phyloP scores from a whole-genome alignment of 192 early-diverging fungal genomes.

The Diversispora eburnea region DNA sequence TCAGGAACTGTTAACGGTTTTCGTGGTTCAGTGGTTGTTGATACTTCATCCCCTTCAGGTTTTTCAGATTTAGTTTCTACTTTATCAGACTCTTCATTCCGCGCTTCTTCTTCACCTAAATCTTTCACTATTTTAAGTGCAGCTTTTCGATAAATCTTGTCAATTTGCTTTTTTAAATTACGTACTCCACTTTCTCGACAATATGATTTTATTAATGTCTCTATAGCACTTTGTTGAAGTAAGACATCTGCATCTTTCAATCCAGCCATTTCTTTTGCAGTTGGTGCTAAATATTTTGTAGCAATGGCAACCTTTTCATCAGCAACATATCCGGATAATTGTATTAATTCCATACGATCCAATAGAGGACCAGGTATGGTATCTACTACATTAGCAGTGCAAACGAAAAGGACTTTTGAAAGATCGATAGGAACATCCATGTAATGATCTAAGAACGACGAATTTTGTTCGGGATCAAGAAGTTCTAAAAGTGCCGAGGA shows the following conservation, averaged over 20 bases:
- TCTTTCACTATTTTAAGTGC: constrained; percentile 81
- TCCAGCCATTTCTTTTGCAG: constrained; percentile 78
- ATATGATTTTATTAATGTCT: constrained; percentile 82
- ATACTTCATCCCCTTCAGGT: constrained; percentile 17
- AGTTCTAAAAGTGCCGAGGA: constrained; percentile 95
- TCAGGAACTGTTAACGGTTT: constrained; percentile 47
- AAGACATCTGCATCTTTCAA: constrained; percentile 68
- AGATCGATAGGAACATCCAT: constrained; percentile 98
- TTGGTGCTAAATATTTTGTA: constrained; percentile 84
- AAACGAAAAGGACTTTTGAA: constrained; percentile 98
- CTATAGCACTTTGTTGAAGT: constrained; percentile 73
- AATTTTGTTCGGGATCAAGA: constrained; percentile 97
- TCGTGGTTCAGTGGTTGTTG: constrained; percentile 37
- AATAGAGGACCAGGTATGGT: constrained; percentile 97
- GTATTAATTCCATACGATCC: constrained; percentile 98
- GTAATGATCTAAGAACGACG: constrained; percentile 97
- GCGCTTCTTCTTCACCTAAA: constrained; percentile 37
- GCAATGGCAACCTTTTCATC: constrained; percentile 95
- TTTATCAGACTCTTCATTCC: constrained; percentile 18
- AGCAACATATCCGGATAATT: constrained; percentile 85
- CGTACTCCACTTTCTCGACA: constrained; percentile 97
- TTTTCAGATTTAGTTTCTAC: constrained; percentile 16
- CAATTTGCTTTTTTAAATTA: constrained; percentile 97
- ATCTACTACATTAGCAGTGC: constrained; percentile 95
- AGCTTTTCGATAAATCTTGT: constrained; percentile 97